phyloP scores from a whole-genome alignment of 2,329 filamentous ascomycete genomes.

The Aspergillus alliaceus region DNA sequence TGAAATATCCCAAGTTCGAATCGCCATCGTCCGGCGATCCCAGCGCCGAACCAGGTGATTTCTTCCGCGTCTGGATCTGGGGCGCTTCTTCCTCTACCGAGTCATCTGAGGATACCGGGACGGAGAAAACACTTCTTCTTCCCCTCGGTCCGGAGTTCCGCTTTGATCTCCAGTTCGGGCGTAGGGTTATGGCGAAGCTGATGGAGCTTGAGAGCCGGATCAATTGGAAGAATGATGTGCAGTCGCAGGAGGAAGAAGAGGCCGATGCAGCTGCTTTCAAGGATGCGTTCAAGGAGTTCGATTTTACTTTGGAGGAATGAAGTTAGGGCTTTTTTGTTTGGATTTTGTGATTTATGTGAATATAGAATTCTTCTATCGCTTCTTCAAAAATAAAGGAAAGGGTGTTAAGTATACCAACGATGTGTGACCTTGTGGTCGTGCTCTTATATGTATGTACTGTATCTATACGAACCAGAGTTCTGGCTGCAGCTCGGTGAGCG shows the following conservation, averaged over 20 bases:
- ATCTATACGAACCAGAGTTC: too few relatives aligned
- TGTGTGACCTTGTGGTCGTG: too few relatives aligned
- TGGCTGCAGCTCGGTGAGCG: too few relatives aligned
- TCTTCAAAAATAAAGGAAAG: background rate
- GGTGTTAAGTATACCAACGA: too few relatives aligned
- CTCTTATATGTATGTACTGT: too few relatives aligned
- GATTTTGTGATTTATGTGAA: background rate
- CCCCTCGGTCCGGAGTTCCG: constrained; percentile 68
- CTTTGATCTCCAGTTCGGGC: constrained; percentile 89
- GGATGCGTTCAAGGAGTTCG: constrained; percentile 77
- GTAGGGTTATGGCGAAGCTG: constrained; percentile 84
- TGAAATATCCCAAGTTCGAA: constrained; percentile 57
- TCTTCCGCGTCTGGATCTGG: constrained; percentile 84
- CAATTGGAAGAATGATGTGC: constrained; percentile 81
- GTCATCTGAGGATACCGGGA: constrained; percentile 10
- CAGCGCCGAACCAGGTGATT: constrained; percentile 55
- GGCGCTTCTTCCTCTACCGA: constrained; percentile 20
- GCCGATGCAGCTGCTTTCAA: constrained; percentile 78
- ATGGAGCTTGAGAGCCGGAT: constrained; percentile 75
- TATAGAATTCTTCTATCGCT: background rate
- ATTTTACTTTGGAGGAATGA: constrained; percentile 65
- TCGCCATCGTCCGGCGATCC: constrained; percentile 40
- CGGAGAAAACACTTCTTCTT: constrained; percentile 70
- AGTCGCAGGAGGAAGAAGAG: constrained; percentile 75
- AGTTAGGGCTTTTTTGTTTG: too few relatives aligned